Conservation (phyloP, 140 eudicot genomes). For the Senecio squalidus region DNA sequence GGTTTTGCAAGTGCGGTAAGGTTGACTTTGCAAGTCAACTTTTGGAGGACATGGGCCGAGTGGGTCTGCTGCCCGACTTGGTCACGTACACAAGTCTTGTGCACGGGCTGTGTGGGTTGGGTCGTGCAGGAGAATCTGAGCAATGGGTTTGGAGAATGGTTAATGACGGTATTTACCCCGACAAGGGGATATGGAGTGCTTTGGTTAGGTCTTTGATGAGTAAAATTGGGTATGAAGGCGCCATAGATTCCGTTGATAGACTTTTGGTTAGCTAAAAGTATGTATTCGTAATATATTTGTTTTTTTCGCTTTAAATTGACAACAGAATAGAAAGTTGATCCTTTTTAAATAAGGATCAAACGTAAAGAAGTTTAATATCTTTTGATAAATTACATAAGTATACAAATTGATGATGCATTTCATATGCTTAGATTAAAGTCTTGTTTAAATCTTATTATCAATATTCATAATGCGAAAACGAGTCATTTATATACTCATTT, state of each 20-base stretch:
- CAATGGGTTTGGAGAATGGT: constrained; percentile 55
- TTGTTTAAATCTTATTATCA: too few species aligned
- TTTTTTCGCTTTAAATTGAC: too few species aligned
- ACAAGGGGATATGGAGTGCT: constrained; percentile 51
- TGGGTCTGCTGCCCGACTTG: constrained; percentile 39
- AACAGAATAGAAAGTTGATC: too few species aligned
- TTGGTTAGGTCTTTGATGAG: constrained; percentile 56
- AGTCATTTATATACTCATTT: constrained; percentile 22
- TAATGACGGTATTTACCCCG: constrained; percentile 51
- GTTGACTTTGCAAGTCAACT: constrained; percentile 39
- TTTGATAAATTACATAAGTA: constrained; percentile 9
- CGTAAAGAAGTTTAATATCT: too few species aligned
- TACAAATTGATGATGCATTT: constrained; percentile 18
- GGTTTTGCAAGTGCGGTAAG: constrained; percentile 47
- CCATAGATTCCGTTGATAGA: constrained; percentile 33
- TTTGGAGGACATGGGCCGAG: constrained; percentile 32
- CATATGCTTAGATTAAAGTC: constrained; percentile 5
- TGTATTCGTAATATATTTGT: constrained; percentile 43
- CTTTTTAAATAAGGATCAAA: too few species aligned
- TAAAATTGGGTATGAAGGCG: constrained; percentile 33
- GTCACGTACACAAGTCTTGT: constrained; percentile 57
- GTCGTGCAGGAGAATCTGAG: constrained; percentile 37
- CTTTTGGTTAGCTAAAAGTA: constrained; percentile 21
- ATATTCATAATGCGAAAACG: constrained; percentile 12
- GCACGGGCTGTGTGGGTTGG: constrained; percentile 36